Base-by-base conservation (phyloP, 768 basidiomycete species). In the Trichaptum fuscoviolaceum region DNA sequence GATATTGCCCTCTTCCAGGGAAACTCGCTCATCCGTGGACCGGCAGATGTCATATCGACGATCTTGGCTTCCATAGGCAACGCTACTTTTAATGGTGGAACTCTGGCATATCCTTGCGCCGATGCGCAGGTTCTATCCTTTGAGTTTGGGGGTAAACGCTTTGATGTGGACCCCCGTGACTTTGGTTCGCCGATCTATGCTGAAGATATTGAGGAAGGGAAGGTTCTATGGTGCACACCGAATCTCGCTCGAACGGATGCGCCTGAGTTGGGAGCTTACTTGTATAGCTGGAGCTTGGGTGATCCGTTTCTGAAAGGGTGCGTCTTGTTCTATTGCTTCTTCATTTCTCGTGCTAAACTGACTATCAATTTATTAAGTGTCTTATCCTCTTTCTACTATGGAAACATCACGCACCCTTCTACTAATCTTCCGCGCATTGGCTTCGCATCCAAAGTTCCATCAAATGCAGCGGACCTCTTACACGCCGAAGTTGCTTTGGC, bases 261-360 rank as follows among this genome's bases (percentile, higher is more conserved):
- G 2, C 91, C 90, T 6, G 76, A 82, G 12, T 75, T 72, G 12
- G 84, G 85, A 57, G 23, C 59, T 3, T 91, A 87, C 70, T 73
- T 88, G 61, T 91, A 89, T 70, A 87, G 85, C 70, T 93, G 91
- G 91, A 91, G 85, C 75, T 76, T 93, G 34, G 91, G 91, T 1
- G 84, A 83, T 69, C 90, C 91, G 0, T 92, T 92, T 70, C 70
- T 93, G 67, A 91, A 91, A 73, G 82, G 88, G 90, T 91, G 68
- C 62, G 85, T 77, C 25, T 27, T 18, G 30, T 24, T 36, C 24
- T 30, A n/a, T 52, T n/a, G n/a, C 60, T 62, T 58, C 20, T 61
- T 58, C 36, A n/a, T 35, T 64, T 64, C 17, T 70, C 24, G n/a
- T n/a, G n/a, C n/a, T n/a, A n/a, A n/a, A n/a, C n/a, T n/a, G n/a